These are phyloP conservation scores for Russula abietina DNA, from an alignment of 768 basidiomycete species.

Conservation along the genomic window DNA sequence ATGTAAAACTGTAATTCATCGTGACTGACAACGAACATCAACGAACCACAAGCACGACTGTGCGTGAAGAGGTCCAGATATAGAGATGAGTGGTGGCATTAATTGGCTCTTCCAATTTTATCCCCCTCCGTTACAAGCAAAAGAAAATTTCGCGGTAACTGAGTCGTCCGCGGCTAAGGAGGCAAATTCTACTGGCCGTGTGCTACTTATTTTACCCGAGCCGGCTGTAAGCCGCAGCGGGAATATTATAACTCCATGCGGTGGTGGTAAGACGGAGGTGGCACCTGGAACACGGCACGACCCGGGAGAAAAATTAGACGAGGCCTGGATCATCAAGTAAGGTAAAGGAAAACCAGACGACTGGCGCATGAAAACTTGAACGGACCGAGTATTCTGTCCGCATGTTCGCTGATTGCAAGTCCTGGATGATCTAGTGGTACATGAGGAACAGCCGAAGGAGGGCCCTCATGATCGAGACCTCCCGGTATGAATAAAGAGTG, in stretches of 20 bases:
- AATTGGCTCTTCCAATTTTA: neutral
- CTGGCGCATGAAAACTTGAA: neutral
- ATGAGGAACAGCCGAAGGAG: slow-evolving; percentile 7
- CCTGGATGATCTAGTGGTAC: slow-evolving; percentile 1
- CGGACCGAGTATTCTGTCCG: neutral
- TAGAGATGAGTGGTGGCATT: neutral
- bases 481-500: neutral
- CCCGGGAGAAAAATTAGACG: neutral
- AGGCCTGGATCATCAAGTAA: neutral
- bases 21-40: slow-evolving; percentile 2
- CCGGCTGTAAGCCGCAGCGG: slow-evolving; percentile 24
- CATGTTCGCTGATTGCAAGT: neutral
- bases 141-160: neutral
- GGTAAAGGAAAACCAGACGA: slow-evolving; percentile 4
- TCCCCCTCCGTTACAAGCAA: neutral
- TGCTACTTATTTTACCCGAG: slow-evolving; percentile 1
- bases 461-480: slow-evolving; percentile 13
- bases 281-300: slow-evolving; percentile 4
- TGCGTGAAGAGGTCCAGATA: neutral
- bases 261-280: slow-evolving; percentile 10
- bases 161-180: slow-evolving; percentile 11
- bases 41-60: neutral
- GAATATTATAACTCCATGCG: slow-evolving; percentile 5
- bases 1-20: slow-evolving; percentile 2
- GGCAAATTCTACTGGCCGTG: neutral